phyloP scores from a whole-genome alignment of 2,329 filamentous ascomycete species.

The Sarocladiaceae sp. region DNA sequence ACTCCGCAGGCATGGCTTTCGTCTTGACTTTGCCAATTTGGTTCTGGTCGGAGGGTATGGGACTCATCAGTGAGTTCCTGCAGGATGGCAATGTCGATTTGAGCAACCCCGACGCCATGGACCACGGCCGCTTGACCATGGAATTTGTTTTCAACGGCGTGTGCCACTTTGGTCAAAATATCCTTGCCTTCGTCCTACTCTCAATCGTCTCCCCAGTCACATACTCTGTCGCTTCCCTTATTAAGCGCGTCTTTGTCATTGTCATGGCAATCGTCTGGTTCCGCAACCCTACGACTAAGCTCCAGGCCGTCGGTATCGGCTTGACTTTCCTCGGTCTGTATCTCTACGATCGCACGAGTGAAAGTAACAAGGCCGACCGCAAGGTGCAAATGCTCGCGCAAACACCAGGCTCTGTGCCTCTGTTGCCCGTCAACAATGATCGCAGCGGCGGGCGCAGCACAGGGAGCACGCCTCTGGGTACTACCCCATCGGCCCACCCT shows the following conservation, averaged over 20 bases:
- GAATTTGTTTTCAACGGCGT: conserved; percentile 97
- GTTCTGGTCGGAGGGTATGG: conserved; percentile 85
- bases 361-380: conserved; percentile 82
- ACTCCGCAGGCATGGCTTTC: conserved; percentile 93
- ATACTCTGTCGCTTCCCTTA: conserved; percentile 91
- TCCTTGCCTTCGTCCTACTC: conserved; percentile 86
- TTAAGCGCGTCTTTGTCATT: conserved; percentile 97
- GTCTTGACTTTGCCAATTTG: conserved; percentile 85
- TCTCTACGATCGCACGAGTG: conserved; percentile 88
- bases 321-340: conserved; percentile 92
- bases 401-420: conserved; percentile 30
- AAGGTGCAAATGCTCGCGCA: conserved; percentile 64
- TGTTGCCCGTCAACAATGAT: conserved; percentile 63
- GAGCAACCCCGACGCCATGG: conserved; percentile 61
- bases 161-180: conserved; percentile 95
- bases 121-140: conserved; percentile 68
- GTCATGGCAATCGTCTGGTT: conserved; percentile 96
- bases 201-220: conserved; percentile 95
- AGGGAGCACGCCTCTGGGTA: conserved; percentile 22
- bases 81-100: conserved; percentile 73
- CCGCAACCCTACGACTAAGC: conserved; percentile 75
- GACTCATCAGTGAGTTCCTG: conserved; percentile 72
- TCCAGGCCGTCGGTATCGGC: conserved; percentile 80
- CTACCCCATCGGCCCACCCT: conserved; percentile 26
- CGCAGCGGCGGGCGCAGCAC: conserved; percentile 11